phyloP scores from a whole-genome alignment of 768 basidiomycete genomes.

The Exsudoporus frostii region DNA sequence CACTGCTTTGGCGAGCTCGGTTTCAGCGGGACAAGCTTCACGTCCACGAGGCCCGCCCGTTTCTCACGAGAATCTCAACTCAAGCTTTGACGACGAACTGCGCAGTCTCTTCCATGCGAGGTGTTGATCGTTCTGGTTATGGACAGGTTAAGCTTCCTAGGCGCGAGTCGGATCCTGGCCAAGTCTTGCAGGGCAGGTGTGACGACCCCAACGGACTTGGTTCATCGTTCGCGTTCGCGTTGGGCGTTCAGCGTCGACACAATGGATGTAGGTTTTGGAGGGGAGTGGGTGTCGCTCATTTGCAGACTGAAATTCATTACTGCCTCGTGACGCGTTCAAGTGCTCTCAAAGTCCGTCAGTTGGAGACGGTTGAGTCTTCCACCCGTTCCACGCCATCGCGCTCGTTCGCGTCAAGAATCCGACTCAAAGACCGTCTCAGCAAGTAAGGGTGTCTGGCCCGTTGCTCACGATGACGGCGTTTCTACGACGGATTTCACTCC shows the following conservation, averaged over 20 bases:
- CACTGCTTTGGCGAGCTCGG: constrained; percentile 13
- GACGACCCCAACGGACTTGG: no score
- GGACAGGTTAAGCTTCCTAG: no score
- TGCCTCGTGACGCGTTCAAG: no score
- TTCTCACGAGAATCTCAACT: constrained; percentile 12
- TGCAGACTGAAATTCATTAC: no score
- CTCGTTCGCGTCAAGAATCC: no score
- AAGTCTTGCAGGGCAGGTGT: neutral
- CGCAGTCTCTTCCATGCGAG: neutral
- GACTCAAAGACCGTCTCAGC: no score
- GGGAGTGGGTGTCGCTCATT: neutral
- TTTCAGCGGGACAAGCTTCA: constrained; percentile 13
- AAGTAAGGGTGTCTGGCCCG: no score
- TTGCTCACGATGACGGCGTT: neutral
- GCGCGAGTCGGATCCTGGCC: neutral
- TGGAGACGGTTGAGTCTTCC: no score
- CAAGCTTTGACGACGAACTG: neutral
- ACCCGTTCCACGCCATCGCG: no score
- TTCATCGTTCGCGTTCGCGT: neutral
- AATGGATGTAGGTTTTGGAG: neutral
- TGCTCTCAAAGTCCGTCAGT: no score
- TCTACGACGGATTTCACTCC: neutral
- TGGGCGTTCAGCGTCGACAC: no score
- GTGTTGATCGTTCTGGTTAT: neutral
- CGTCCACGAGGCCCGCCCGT: constrained; percentile 17